These are phyloP conservation scores for Dipodascus geniculatus DNA, from an alignment of 805 yeast species.

Conservation along the genomic window DNA sequence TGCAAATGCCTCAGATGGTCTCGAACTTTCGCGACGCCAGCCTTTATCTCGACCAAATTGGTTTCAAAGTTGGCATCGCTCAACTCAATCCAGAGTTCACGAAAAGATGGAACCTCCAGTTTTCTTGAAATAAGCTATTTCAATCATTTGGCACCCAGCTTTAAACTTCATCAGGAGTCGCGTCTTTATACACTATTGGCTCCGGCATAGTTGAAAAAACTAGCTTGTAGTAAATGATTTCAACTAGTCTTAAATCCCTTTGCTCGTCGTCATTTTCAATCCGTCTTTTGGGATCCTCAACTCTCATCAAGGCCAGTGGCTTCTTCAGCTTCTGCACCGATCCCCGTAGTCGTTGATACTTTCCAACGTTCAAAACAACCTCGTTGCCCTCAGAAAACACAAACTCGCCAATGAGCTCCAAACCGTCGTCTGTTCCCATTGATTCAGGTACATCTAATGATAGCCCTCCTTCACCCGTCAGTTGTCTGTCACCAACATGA, in stretches of 20 bases:
- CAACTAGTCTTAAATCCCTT: slow-evolving; percentile 10
- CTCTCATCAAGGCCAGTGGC: slow-evolving; percentile 15
- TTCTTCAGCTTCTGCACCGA: slow-evolving; percentile 12
- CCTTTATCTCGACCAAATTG: too few relatives aligned
- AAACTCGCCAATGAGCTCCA: slow-evolving; percentile 8
- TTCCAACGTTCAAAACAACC: slow-evolving; percentile 13
- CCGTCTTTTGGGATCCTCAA: background rate
- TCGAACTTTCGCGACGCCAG: too few relatives aligned
- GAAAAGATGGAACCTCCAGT: too few relatives aligned
- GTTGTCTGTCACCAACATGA: slow-evolving; percentile 13
- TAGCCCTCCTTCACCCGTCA: slow-evolving; percentile 9
- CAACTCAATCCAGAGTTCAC: too few relatives aligned
- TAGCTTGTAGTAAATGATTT: slow-evolving; percentile 14
- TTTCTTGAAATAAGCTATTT: too few relatives aligned
- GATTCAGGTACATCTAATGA: slow-evolving; percentile 5
- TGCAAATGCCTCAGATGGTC: too few relatives aligned
- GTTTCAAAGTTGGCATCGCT: too few relatives aligned
- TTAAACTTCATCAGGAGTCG: too few relatives aligned
- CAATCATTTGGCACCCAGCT: too few relatives aligned
- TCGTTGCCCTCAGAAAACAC: slow-evolving; percentile 8
- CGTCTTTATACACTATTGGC: slow-evolving; percentile 10
- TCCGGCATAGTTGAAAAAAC: slow-evolving; percentile 15
- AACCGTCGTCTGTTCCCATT: background rate
- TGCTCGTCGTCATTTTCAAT: slow-evolving; percentile 5
- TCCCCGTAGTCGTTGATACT: slow-evolving; percentile 15